Evolutionary conservation across 768 basidiomycete genomes (phyloP).

Genomic region (Termitomyces sp.): DNA sequence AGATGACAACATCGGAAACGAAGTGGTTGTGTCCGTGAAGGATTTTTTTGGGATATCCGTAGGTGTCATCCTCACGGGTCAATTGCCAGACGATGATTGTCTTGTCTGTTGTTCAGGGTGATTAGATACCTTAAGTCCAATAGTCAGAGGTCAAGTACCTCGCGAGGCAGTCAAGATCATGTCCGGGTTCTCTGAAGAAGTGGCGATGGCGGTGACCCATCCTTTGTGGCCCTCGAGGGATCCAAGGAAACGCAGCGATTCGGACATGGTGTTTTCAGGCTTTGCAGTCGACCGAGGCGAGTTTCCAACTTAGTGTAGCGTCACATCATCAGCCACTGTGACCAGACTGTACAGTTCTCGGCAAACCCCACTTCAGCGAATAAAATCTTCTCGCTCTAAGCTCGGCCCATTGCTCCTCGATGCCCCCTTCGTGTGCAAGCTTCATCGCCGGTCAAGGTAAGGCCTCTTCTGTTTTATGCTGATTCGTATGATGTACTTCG

Average conservation of each 20-base stretch:
- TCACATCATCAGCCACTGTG: constrained; percentile 62
- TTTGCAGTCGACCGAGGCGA: constrained; percentile 28
- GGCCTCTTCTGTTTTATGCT: neutral
- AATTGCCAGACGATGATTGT: constrained; percentile 99
- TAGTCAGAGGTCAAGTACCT: constrained; percentile 48
- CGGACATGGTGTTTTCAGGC: constrained; percentile 56
- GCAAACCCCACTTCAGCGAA: constrained; percentile 22
- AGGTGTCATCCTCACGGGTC: constrained; percentile 86
- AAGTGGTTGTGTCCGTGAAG: constrained; percentile 99
- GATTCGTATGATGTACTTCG: constrained; percentile 31
- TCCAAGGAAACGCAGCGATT: constrained; percentile 88
- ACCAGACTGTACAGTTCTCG: constrained; percentile 57
- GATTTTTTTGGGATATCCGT: constrained; percentile 96
- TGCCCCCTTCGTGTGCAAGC: neutral
- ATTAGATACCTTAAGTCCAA: constrained; percentile 11
- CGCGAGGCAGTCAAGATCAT: constrained; percentile 98
- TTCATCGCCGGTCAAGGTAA: neutral
- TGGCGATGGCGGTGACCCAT: constrained; percentile 99
- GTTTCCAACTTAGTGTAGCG: constrained; percentile 24
- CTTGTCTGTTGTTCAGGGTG: constrained; percentile 69
- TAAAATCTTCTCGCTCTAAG: neutral
- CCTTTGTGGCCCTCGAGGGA: constrained; percentile 91
- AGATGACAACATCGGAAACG: constrained; percentile 97
- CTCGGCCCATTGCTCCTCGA: neutral
- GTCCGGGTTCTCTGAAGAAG: constrained; percentile 97